These are phyloP conservation scores for Pythium utonaiense DNA, from an alignment of 352 stramenopile genomes.

Conservation along the genomic window DNA sequence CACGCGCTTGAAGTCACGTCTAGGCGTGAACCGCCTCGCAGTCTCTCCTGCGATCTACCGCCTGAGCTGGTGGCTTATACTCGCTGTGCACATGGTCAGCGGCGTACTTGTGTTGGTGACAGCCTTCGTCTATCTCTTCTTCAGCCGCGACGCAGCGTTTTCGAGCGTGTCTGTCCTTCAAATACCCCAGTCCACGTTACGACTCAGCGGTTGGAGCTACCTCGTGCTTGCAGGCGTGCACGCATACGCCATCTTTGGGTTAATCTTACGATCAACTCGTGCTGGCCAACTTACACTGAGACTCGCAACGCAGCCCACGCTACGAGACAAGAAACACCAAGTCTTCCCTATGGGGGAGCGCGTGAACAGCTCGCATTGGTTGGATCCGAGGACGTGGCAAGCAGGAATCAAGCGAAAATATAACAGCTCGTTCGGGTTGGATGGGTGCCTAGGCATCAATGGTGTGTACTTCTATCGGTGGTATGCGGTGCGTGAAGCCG, in stretches of 20 bases:
- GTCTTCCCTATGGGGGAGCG: not conserved
- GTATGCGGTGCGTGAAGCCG: not conserved
- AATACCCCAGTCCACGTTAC: not conserved
- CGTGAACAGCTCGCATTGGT: not conserved
- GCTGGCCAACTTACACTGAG: not conserved
- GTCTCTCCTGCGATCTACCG: not conserved
- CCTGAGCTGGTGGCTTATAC: conserved; percentile 1
- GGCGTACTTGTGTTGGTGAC: not conserved
- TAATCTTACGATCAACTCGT: not conserved
- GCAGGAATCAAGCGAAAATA: not conserved
- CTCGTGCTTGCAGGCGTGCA: not conserved
- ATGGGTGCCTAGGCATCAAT: not conserved
- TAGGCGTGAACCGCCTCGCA: not conserved
- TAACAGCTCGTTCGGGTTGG: not conserved
- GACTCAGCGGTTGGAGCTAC: not conserved
- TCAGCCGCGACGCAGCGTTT: not conserved
- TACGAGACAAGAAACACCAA: not conserved
- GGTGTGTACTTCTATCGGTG: not conserved
- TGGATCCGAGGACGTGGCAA: not conserved
- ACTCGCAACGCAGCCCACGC: not conserved
- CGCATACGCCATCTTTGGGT: not conserved
- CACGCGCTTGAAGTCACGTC: too few species aligned
- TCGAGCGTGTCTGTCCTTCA: not conserved
- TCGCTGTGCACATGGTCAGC: not conserved
- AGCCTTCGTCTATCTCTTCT: not conserved